Base-by-base conservation (phyloP, 129 eudicot genomes). In the Tagetes erecta region DNA sequence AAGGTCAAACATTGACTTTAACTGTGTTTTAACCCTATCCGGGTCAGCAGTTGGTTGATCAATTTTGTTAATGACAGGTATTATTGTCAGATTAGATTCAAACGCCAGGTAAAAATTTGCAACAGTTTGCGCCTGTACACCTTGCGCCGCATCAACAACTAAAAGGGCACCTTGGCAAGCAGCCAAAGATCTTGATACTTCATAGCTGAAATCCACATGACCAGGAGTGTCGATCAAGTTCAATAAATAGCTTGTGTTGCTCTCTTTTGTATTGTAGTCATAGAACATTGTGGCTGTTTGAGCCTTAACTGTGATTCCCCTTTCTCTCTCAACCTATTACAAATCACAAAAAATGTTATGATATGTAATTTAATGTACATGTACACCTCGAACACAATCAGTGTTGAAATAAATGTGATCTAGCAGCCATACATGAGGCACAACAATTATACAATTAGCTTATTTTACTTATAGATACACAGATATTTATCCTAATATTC, bases 31-130 rank as follows among this genome's bases (percentile, higher is more conserved):
- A 31, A 94, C 87, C n/a, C 96, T 86, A n/a, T 94, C 98, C 0
- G 98, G 97, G 77, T 94, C 96, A 58, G 98, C 97, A 44, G 98
- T 94, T 57, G 97, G 98, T 80, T 94, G 98, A 69, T 94, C 98
- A 10, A 94, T 94, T 85, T 94, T 94, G 79, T 94, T 94, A 64
- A 94, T 90, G 62, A 94, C 84, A 1, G 98, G 98, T 71, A 94
- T 83, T 55, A 94, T 82, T 64, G 91, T 8, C 27, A 94, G 89
- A 79, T 88, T 85, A 12, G 97, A 87, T 78, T 94, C 98, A 57
- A 94, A 94, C 0, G 97, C 98, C 7, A 94, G 89, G 79, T 90
- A 94, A 74, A 94, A 94, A 74, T 94, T 94, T 8, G 98, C 98
- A 62, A 94, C 98, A 9, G 98, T 94, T 78, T 94, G 98, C 52